These are phyloP conservation scores for Coemansia sp. DNA, from an alignment of 192 early-diverging fungal genomes.

Conservation along the genomic window DNA sequence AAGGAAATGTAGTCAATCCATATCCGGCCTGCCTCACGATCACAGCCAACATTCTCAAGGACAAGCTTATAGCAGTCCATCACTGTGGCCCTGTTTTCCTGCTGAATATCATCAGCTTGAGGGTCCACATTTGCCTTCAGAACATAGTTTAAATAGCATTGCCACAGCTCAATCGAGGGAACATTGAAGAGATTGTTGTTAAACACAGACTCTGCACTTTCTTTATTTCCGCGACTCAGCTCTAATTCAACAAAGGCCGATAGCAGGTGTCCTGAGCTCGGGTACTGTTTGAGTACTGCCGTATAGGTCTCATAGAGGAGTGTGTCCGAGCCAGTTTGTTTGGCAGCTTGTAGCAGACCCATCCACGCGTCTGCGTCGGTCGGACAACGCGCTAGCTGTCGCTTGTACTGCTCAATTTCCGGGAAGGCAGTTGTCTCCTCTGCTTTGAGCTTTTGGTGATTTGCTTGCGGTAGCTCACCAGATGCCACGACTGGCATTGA, in stretches of 20 bases:
- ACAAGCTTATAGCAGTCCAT: conserved; percentile 87
- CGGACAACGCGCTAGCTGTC: conserved; percentile 50
- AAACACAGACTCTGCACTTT: conserved; percentile 82
- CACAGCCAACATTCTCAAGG: conserved; percentile 80
- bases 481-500: conserved; percentile 1
- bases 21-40: conserved; percentile 83
- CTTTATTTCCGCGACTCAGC: conserved; percentile 69
- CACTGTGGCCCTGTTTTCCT: conserved; percentile 68
- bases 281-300: conserved; percentile 72
- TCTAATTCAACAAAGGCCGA: conserved; percentile 80
- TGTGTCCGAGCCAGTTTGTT: conserved; percentile 56
- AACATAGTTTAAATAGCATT: conserved; percentile 87
- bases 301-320: conserved; percentile 67
- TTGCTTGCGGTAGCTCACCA: not conserved
- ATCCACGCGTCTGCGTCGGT: conserved; percentile 72
- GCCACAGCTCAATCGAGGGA: conserved; percentile 85
- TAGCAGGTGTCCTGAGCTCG: conserved; percentile 79
- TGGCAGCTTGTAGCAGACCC: conserved; percentile 61
- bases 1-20: conserved; percentile 89
- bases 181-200: conserved; percentile 75
- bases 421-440: conserved; percentile 25
- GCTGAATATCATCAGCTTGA: conserved; percentile 45
- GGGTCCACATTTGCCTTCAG: conserved; percentile 65
- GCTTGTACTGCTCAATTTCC: conserved; percentile 57
- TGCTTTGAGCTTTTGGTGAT: conserved; percentile 1